Evolutionary conservation across 768 basidiomycete species (phyloP).

Genomic region (Macrolepiota dolichaula): DNA sequence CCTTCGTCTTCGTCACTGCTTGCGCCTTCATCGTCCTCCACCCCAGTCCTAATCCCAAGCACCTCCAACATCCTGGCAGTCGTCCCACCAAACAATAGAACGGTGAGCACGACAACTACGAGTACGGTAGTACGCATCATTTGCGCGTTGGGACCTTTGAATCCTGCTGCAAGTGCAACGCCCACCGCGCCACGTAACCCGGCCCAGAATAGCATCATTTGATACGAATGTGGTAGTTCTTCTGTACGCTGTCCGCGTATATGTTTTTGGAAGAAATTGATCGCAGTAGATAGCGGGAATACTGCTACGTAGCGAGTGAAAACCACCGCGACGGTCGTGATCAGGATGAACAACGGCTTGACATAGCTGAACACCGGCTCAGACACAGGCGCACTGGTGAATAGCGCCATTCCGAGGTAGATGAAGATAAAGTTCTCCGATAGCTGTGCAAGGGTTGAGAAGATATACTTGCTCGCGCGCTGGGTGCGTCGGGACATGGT

Average conservation of each 20-base stretch:
- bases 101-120: conserved; percentile 92
- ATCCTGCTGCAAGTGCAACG: conserved; percentile 94
- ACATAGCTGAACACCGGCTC: conserved; percentile 81
- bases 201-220: conserved; percentile 99
- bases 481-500: conserved; percentile 97
- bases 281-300: conserved; percentile 90
- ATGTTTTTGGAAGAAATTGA: conserved; percentile 89
- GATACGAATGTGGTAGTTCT: conserved; percentile 95
- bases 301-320: conserved; percentile 96
- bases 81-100: conserved; percentile 95
- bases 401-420: conserved; percentile 95
- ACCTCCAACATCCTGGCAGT: conserved; percentile 96
- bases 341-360: conserved; percentile 92
- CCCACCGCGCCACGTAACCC: conserved; percentile 96
- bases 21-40: conserved; percentile 83
- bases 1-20: conserved; percentile 54
- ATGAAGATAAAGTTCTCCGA: conserved; percentile 99
- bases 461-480: conserved; percentile 92
- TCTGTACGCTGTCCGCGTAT: conserved; percentile 83
- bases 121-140: conserved; percentile 92
- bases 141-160: conserved; percentile 90
- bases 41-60: conserved; percentile 91
- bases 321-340: conserved; percentile 88
- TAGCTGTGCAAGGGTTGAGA: conserved; percentile 88
- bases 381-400: conserved; percentile 79